Evolutionary conservation across 805 yeast species (phyloP), one percentile per base, ranked within the genome.

Genomic region (Yamadazyma kitorensis): DNA sequence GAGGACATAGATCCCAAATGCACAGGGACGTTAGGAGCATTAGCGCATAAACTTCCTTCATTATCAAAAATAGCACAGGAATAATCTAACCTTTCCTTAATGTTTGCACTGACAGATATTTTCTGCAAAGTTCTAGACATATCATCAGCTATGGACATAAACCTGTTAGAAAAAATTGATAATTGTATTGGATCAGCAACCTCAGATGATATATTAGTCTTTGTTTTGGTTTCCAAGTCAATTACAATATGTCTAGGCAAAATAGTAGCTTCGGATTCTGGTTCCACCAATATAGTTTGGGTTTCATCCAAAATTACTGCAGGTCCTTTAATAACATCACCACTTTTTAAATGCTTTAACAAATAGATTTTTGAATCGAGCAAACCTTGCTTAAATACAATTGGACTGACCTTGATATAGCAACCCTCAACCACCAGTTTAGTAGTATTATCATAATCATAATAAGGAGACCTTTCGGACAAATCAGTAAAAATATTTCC

Each of bases 141-240:
- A 53, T 85, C 93, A 46, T 86, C 94, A 4, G 96, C 95, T 55
- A 86, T 85, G 42, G 86, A 87, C 91, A 86, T 85, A 55, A 86
- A 86, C 40, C 93, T 65, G 55, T 85, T 87, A 23, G 86, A 82
- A 58, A 86, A 86, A 24, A 86, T 82, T 0, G 94, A 82, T 21
- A 86, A 56, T 42, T 79, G 63, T 22, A 86, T 76, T 1, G 93
- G 93, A 47, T 86, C 89, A 24, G 81, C 47, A 12, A 26, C 37
- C 2, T 19, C 29, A 13, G 46, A 24, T 12, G 45, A 37, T 11
- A 48, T 15, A 4, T 27, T 30, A 12, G 33, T 19, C 33, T 37
- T 31, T 34, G 40, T 20, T 43, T 41, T 57, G 15, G 43, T 43
- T 8, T 39, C 45, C 10, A 60, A 41, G 17, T 58, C 52, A 30